These are phyloP conservation scores for Daldinia sp. DNA, from an alignment of 2,329 filamentous ascomycete genomes.

Conservation along the genomic window DNA sequence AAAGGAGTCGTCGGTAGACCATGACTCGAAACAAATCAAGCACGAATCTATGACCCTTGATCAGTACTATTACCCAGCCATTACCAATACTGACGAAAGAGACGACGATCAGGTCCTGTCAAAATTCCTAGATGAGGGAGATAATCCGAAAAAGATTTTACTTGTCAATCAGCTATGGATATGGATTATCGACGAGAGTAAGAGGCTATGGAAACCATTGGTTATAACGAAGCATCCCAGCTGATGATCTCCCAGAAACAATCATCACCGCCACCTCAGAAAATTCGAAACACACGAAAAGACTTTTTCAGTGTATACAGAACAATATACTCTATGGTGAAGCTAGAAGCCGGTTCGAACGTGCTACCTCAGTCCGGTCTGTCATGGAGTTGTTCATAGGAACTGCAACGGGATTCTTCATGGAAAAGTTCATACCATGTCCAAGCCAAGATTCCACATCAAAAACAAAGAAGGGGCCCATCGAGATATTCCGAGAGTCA, in stretches of 20 bases:
- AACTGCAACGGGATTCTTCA: slow-evolving; percentile 18
- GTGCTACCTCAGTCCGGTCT: slow-evolving; percentile 13
- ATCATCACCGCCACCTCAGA: slow-evolving; percentile 25
- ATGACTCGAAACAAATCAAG: slow-evolving; percentile 13
- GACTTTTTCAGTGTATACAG: slow-evolving; percentile 10
- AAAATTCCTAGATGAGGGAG: not conserved
- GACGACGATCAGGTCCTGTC: slow-evolving; percentile 26
- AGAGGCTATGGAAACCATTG: not conserved
- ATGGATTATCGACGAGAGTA: slow-evolving; percentile 15
- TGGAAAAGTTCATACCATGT: slow-evolving; percentile 15
- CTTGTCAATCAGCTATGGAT: slow-evolving; percentile 19
- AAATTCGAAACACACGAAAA: not conserved
- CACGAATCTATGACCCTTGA: slow-evolving; percentile 27
- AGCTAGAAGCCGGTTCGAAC: slow-evolving; percentile 16
- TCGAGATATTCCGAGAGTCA: slow-evolving; percentile 29
- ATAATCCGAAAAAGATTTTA: not conserved
- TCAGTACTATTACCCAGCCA: slow-evolving; percentile 28
- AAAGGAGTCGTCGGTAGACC: not conserved
- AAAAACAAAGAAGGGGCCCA: slow-evolving; percentile 8
- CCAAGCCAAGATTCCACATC: not conserved
- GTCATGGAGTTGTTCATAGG: slow-evolving; percentile 20
- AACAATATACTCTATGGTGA: slow-evolving; percentile 13
- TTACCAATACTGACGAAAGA: slow-evolving; percentile 17
- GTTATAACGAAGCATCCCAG: not conserved
- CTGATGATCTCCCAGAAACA: slow-evolving; percentile 15